These are phyloP conservation scores for Murraya paniculata DNA, from an alignment of 345 rosid genomes.

Conservation along the genomic window DNA sequence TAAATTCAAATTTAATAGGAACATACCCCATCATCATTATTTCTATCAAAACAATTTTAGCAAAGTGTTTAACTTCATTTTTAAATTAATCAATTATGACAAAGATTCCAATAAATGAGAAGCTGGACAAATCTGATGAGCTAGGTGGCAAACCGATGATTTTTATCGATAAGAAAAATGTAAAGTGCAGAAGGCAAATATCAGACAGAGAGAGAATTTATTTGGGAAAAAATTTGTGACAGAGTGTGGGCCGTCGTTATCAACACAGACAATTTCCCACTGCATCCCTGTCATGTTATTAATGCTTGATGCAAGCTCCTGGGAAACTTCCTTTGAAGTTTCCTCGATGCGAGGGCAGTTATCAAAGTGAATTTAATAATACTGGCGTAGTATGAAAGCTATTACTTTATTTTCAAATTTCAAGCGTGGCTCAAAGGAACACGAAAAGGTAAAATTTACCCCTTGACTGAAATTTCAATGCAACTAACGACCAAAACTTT, in stretches of 20 bases:
- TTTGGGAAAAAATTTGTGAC: neutral
- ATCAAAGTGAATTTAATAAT: neutral
- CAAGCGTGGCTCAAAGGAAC: neutral
- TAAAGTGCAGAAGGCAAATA: neutral
- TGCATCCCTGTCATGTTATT: neutral
- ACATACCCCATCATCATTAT: too few species aligned
- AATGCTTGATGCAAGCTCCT: neutral
- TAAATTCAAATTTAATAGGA: too few species aligned
- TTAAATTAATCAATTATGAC: too few species aligned
- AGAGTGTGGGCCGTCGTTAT: neutral
- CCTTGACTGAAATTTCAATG: neutral
- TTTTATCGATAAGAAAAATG: neutral
- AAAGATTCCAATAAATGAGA: too few species aligned
- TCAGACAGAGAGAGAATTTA: neutral
- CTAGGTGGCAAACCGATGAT: neutral
- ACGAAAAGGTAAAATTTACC: neutral
- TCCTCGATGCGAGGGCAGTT: conserved; percentile 7
- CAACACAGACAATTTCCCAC: neutral
- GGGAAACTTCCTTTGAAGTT: conserved; percentile 41
- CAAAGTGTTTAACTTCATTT: too few species aligned
- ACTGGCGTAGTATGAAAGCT: neutral
- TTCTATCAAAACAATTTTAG: too few species aligned
- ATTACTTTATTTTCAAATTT: neutral
- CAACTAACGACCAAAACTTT: neutral
- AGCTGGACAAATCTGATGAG: neutral